These are phyloP conservation scores for Rhodotorula sp. DNA, from an alignment of 1,284 basidiomycete species.

Conservation along the genomic window DNA sequence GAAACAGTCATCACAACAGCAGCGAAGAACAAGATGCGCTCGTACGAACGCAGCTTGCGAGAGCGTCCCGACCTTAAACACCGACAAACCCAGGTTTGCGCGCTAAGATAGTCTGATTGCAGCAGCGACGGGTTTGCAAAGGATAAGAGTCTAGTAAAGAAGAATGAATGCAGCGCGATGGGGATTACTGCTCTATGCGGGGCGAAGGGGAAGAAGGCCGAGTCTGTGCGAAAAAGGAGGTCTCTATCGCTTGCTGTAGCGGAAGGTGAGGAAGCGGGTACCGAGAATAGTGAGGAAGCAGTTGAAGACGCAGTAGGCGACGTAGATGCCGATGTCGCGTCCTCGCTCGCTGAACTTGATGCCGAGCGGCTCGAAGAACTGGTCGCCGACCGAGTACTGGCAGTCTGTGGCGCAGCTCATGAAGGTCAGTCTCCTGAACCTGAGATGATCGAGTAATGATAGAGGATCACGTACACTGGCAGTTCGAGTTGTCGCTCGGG, in stretches of 20 bases:
- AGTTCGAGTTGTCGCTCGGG: slow-evolving; percentile 59
- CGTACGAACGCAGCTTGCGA: too few species aligned
- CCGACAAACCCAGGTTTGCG: too few species aligned
- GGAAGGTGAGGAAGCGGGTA: slow-evolving; percentile 61
- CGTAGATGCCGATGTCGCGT: slow-evolving; percentile 9
- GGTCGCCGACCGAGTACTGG: slow-evolving; percentile 63
- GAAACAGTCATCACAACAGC: too few species aligned
- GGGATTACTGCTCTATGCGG: too few species aligned
- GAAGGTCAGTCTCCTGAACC: neutral
- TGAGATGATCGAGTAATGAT: slow-evolving; percentile 33
- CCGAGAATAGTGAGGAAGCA: slow-evolving; percentile 67
- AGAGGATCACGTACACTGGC: slow-evolving; percentile 55
- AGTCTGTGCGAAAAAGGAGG: neutral
- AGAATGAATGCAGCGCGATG: too few species aligned
- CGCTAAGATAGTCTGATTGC: too few species aligned
- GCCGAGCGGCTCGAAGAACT: slow-evolving; percentile 68
- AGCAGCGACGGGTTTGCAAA: too few species aligned
- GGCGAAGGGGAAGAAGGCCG: too few species aligned
- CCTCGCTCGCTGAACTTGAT: slow-evolving; percentile 58
- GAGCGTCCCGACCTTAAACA: too few species aligned
- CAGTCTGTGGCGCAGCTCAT: neutral
- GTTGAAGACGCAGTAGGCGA: slow-evolving; percentile 58
- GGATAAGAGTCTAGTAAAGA: too few species aligned
- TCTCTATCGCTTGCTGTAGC: slow-evolving; percentile 5
- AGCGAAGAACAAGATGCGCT: too few species aligned